Evolutionary conservation across 805 yeast species (phyloP).

Genomic region (Monosporozyma servazzii): DNA sequence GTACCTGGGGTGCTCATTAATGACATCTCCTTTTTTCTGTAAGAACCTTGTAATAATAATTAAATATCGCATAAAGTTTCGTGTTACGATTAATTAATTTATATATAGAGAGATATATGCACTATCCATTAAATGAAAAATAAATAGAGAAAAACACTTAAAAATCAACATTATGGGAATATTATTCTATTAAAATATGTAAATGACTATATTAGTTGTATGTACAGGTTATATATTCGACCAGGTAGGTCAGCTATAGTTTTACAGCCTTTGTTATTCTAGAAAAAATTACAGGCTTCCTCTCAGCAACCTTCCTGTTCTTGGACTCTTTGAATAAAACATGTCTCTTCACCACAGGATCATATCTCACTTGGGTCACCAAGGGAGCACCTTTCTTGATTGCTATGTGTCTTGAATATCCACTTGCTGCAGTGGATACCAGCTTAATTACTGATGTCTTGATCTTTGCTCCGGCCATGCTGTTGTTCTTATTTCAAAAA

Average conservation of each 20-base stretch:
- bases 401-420: conserved; percentile 69
- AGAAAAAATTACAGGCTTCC: conserved; percentile 40
- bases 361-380: conserved; percentile 76
- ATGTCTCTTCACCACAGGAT: conserved; percentile 82
- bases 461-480: conserved; percentile 49
- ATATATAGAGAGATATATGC: background rate
- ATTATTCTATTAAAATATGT: background rate
- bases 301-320: conserved; percentile 67
- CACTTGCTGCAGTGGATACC: conserved; percentile 84
- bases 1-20: conserved; percentile 28
- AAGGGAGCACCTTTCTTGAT: conserved; percentile 76
- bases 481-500: background rate
- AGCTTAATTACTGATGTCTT: conserved; percentile 77
- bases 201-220: background rate
- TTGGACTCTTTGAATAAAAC: conserved; percentile 83
- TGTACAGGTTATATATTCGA: background rate
- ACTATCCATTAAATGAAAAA: background rate
- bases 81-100: background rate
- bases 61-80: background rate
- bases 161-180: background rate
- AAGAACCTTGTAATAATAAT: background rate
- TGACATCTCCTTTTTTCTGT: background rate
- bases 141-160: background rate
- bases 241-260: background rate
- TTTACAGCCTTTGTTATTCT: conserved; percentile 21